Base-by-base conservation (phyloP, 2,329 filamentous ascomycete species). In the Penicillium paneum region DNA sequence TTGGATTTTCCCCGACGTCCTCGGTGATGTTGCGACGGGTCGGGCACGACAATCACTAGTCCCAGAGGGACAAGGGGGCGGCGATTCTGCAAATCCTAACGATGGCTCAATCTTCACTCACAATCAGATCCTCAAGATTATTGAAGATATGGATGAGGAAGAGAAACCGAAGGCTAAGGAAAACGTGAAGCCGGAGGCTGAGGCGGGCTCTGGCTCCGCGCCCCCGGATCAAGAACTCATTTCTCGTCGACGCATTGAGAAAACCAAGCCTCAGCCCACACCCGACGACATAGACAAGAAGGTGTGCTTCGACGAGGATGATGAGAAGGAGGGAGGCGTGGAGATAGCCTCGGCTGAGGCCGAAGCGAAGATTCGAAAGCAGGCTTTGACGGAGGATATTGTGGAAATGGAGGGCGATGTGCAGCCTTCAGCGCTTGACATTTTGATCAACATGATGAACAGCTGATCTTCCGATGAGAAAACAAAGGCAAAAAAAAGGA, bases 1-100 rank as follows among this genome's bases (percentile, higher is more conserved):
- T 0, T 99, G 94, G 94, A 77, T 97, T 2, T 96, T 97, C 60
- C 80, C 85, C 12, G 80, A 81, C 41, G 82, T 91, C 55, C 78
- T 96, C 4, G 86, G 88, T 1, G 80, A 80, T 44, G 85, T 96
- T 63, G 89, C 88, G 1, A 83, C 74, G 26, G 72, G 71, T 1
- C 63, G 13, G 65, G 29, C 71, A 62, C 49, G 67, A 39, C 28
- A 72, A 15, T 29, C 52, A 31, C 31, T 21, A 12, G 28, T 8
- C 13, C n/a, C 28, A 6, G 47, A 34, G 11, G 36, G 10, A 34
- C 28, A n/a, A 32, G 47, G 0, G 1, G 11, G 4, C 5, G 19
- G 3, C 13, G 19, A 19, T 49, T 34, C 28, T 11, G 5, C 10
- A 17, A 49, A 42, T 19, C 21, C 15, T 15, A 26, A 15, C 8